Evolutionary conservation across 176 grass and related monocot species (phyloP).

Genomic region (Avena eriantha): DNA sequence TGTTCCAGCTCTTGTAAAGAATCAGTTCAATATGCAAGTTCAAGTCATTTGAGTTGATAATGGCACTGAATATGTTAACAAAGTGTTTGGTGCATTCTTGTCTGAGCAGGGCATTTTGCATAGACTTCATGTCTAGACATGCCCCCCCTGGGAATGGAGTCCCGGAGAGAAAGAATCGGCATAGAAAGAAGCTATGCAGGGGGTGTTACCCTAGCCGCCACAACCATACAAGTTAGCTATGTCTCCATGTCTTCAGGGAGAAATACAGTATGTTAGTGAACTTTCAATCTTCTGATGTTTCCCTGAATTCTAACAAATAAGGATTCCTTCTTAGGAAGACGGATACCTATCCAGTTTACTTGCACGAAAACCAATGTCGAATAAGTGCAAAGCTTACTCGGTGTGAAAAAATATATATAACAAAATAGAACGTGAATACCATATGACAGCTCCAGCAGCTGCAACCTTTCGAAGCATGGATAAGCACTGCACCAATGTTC

Average conservation of each 20-base stretch:
- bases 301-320: slow-evolving; percentile 39
- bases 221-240: no score
- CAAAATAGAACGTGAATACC: slow-evolving; percentile 59
- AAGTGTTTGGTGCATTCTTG: no score
- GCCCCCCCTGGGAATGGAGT: no score
- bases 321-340: slow-evolving; percentile 31
- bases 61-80: no score
- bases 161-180: no score
- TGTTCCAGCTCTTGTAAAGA: no score
- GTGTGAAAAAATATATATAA: slow-evolving; percentile 33
- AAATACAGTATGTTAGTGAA: slow-evolving; percentile 7
- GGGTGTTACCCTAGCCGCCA: no score
- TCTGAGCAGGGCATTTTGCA: no score
- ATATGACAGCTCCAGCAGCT: slow-evolving; percentile 95
- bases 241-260: neutral
- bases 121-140: no score
- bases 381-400: slow-evolving; percentile 22
- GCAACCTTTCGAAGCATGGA: slow-evolving; percentile 99
- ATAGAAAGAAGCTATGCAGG: no score
- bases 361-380: neutral
- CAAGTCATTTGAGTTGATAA: no score
- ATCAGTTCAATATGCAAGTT: no score
- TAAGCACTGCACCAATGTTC: slow-evolving; percentile 93
- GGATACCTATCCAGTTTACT: neutral
- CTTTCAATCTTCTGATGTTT: slow-evolving; percentile 29